These are phyloP conservation scores for Sutorius australiensis DNA, from an alignment of 768 basidiomycete genomes.

Conservation along the genomic window DNA sequence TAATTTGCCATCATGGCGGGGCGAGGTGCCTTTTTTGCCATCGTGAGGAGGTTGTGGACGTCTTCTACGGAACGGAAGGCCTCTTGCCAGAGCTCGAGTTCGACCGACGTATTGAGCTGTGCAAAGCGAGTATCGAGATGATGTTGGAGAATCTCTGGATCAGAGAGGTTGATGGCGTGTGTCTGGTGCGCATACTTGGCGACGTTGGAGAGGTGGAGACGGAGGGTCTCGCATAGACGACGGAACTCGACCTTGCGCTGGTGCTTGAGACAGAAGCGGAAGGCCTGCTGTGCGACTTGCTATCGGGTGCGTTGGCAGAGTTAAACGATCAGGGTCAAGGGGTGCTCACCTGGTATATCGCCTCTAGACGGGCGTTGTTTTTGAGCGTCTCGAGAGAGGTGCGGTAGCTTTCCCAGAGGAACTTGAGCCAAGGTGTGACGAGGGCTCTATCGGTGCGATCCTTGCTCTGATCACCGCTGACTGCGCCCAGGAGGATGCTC, in stretches of 20 bases:
- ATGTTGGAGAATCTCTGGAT: constrained; percentile 90
- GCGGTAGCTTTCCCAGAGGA: constrained; percentile 98
- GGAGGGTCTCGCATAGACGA: constrained; percentile 91
- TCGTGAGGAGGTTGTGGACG: constrained; percentile 90
- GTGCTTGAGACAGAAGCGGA: constrained; percentile 93
- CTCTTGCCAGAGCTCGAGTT: constrained; percentile 98
- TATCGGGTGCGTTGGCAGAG: constrained; percentile 25
- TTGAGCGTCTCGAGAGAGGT: constrained; percentile 94
- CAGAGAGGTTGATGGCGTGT: constrained; percentile 92
- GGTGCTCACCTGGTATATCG: constrained; percentile 81
- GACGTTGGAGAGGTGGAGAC: constrained; percentile 90
- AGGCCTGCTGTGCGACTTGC: constrained; percentile 96
- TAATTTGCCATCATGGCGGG: constrained; percentile 98
- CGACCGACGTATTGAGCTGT: constrained; percentile 93
- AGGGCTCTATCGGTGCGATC: constrained; percentile 92
- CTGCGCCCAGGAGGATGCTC: constrained; percentile 85
- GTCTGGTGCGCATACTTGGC: constrained; percentile 93
- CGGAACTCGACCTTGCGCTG: constrained; percentile 96
- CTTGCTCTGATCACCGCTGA: constrained; percentile 86
- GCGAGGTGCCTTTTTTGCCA: constrained; percentile 89
- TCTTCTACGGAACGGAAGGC: constrained; percentile 98
- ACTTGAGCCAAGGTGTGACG: constrained; percentile 96
- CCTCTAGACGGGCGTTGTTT: constrained; percentile 89
- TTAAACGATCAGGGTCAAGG: rapidly evolving
- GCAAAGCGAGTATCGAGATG: constrained; percentile 97